Base-by-base conservation (phyloP, 2,329 filamentous ascomycete species). In the Bipolaris bicolor region DNA sequence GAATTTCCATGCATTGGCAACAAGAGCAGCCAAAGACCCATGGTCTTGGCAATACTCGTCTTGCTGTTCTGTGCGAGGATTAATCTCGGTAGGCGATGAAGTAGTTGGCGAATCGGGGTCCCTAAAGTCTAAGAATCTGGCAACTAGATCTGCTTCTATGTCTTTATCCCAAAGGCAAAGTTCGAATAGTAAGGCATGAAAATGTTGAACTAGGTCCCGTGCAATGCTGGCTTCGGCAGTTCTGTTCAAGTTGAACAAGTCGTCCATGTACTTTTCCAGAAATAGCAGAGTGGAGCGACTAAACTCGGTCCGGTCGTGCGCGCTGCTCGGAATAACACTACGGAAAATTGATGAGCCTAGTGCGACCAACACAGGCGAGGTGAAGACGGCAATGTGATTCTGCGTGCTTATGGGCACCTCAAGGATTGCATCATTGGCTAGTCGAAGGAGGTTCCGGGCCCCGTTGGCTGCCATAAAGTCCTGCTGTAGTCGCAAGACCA, bases 1-100 rank as follows among this genome's bases (percentile, higher is more conserved):
- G 65, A 97, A 87, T 49, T 86, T 88, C 88, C 90, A 96, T 53
- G 87, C 83, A 50, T 82, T 80, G 1, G 82, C 77, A 15, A 90
- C 79, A 0, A 87, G 79, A 7, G 84, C 82, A 1, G 79, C 68
- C 1, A 79, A 78, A 55, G 77, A 76, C 2, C 70, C 73, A 4
- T 68, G 54, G 20, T 71, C 63, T 36, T 64, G 55, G 22, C 58
- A 64, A 50, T 73, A 71, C 7, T 67, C 63, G 24, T 54, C 34
- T 13, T 47, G 29, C 5, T 49, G 29, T 5, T 49, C 50, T 22
- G 16, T 26, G 5, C 29, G 50, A 7, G 20, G 52, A 7, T 44
- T 33, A 16, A 51, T 52, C 13, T 63, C 47, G 37, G 47, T 40
- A 24, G 62, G 39, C 7, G 60, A 59, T 7, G 61, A 55, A 3